A percentile compares a stretch with the other conserved stretches of the same genome.
Conservation (phyloP, 768 basidiomycete genomes). For the Podaxis rugospora region DNA sequence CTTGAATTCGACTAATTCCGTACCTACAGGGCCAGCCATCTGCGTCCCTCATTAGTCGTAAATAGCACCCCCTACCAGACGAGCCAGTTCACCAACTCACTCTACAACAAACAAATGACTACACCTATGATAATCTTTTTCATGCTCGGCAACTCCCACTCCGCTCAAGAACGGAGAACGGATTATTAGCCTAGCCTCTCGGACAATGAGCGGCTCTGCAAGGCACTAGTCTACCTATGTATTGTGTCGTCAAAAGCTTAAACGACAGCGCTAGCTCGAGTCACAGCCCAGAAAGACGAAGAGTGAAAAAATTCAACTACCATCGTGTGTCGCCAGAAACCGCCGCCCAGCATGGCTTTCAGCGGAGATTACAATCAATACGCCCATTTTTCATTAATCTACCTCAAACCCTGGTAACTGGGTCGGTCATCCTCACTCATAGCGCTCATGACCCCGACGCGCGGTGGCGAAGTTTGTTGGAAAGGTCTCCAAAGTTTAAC, state of each 20-base stretch:
- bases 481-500: too few relatives aligned
- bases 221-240: neutral
- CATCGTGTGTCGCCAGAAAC: neutral
- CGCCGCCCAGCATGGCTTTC: neutral
- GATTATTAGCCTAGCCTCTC: neutral
- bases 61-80: neutral
- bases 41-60: neutral
- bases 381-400: neutral
- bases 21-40: neutral
- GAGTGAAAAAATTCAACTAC: neutral
- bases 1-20: neutral
- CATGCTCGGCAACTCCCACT: neutral
- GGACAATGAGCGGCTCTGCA: constrained; percentile 1
- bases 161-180: neutral
- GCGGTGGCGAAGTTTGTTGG: neutral
- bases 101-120: neutral
- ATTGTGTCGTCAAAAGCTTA: neutral
- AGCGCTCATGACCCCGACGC: neutral
- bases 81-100: neutral
- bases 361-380: neutral
- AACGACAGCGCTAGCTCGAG: neutral
- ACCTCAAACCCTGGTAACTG: neutral
- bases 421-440: neutral
- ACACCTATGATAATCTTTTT: too few relatives aligned
- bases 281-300: neutral